Conservation (phyloP, 148 eudicot species). For the Chenopodium quinoa region DNA sequence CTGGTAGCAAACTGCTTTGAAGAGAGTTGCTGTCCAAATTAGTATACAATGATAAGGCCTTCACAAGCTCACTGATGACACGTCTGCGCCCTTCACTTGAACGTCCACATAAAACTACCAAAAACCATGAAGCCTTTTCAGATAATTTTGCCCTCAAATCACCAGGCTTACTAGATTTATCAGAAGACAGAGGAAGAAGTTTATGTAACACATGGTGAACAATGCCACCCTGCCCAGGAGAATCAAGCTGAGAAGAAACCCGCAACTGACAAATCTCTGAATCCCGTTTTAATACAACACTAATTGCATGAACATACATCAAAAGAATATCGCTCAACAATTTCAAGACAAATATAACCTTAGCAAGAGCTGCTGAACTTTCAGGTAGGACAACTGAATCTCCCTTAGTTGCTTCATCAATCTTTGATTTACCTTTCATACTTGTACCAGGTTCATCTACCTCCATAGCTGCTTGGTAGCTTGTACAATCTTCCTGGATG, state of each 20-base stretch:
- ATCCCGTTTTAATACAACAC: slow-evolving; percentile 79
- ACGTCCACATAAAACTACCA: slow-evolving; percentile 94
- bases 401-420: slow-evolving; percentile 62
- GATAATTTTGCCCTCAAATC: slow-evolving; percentile 82
- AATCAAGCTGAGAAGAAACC: slow-evolving; percentile 46
- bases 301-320: slow-evolving; percentile 89
- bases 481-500: slow-evolving; percentile 42
- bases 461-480: slow-evolving; percentile 61
- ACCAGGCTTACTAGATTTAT: slow-evolving; percentile 58
- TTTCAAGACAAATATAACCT: slow-evolving; percentile 86
- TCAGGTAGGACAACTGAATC: slow-evolving; percentile 56
- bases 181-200: slow-evolving; percentile 62
- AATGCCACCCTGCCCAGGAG: slow-evolving; percentile 64
- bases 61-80: slow-evolving; percentile 83
- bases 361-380: slow-evolving; percentile 73
- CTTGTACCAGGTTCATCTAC: slow-evolving; percentile 63
- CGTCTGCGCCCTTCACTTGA: slow-evolving; percentile 94
- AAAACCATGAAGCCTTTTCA: slow-evolving; percentile 96
- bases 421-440: slow-evolving; percentile 84
- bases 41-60: slow-evolving; percentile 59
- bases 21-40: slow-evolving; percentile 51
- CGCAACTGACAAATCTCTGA: slow-evolving; percentile 64
- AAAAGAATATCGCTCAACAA: slow-evolving; percentile 85
- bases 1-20: slow-evolving; percentile 62
- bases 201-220: slow-evolving; percentile 79